Evolutionary conservation across 768 basidiomycete species (phyloP).

Genomic region (Leccinum rimulosum): DNA sequence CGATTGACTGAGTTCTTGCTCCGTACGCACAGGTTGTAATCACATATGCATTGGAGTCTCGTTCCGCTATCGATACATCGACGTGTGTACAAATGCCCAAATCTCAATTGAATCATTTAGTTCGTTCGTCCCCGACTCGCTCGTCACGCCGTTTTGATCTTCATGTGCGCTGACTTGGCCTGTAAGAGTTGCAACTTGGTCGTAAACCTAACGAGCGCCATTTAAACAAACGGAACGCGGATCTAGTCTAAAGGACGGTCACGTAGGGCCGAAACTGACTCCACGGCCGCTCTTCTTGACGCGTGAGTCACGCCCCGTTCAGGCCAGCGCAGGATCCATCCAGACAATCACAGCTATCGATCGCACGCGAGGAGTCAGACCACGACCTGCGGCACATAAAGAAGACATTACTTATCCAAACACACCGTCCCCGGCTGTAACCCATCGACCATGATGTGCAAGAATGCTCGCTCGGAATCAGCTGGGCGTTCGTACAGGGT

Average conservation of each 20-base stretch:
- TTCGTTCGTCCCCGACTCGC: neutral
- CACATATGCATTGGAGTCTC: no score
- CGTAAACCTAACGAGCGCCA: slow-evolving; percentile 23
- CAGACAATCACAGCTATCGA: slow-evolving; percentile 72
- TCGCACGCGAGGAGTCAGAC: slow-evolving; percentile 61
- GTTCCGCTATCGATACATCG: no score
- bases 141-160: slow-evolving; percentile 51
- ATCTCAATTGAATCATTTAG: neutral
- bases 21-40: neutral
- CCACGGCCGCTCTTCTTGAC: slow-evolving; percentile 2
- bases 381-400: slow-evolving; percentile 39
- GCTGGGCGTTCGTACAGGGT: no score
- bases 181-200: slow-evolving; percentile 72
- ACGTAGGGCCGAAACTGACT: no score
- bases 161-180: slow-evolving; percentile 82
- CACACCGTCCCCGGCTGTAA: no score
- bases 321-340: slow-evolving; percentile 82
- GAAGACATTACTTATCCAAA: slow-evolving; percentile 62
- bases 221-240: no score
- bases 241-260: no score
- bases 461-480: no score
- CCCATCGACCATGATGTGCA: no score
- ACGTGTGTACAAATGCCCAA: neutral
- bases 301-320: slow-evolving; percentile 66
- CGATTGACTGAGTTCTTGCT: slow-evolving; percentile 1